Conservation (phyloP, 345 rosid genomes). For the Populus simonii region DNA sequence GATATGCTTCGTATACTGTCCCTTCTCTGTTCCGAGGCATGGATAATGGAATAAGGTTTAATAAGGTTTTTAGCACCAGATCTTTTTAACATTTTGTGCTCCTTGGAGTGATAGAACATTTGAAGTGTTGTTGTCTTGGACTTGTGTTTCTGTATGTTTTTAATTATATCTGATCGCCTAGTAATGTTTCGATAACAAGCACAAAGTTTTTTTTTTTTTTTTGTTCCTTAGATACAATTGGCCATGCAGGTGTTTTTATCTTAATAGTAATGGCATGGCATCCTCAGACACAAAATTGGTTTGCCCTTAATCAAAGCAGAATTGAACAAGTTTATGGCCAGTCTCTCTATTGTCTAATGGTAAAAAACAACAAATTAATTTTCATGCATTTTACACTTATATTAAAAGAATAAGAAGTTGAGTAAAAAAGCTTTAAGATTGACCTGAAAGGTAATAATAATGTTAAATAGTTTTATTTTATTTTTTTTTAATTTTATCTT, state of each 20-base stretch:
- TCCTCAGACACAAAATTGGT: too few species aligned
- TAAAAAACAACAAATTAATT: too few species aligned
- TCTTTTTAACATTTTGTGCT: not conserved
- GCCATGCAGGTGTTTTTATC: not conserved
- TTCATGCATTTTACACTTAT: fast-evolving
- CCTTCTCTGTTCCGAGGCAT: not conserved
- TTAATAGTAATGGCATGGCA: not conserved
- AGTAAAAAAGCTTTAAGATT: too few species aligned
- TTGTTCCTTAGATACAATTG: not conserved
- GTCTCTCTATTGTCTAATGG: too few species aligned
- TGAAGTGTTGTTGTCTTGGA: not conserved
- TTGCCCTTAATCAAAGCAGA: too few species aligned
- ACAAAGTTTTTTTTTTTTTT: not conserved
- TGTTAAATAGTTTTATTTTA: too few species aligned
- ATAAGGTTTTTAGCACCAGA: not conserved
- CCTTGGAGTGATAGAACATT: not conserved
- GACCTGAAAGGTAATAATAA: too few species aligned
- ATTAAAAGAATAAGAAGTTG: too few species aligned
- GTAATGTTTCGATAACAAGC: not conserved
- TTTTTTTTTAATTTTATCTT: too few species aligned
- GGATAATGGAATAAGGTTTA: not conserved
- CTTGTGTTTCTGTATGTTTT: not conserved
- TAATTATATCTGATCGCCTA: not conserved
- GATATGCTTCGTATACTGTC: not conserved
- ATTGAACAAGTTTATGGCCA: too few species aligned